Evolutionary conservation across 2,329 filamentous ascomycete genomes (phyloP).

Genomic region (Coniochaeta sp.): DNA sequence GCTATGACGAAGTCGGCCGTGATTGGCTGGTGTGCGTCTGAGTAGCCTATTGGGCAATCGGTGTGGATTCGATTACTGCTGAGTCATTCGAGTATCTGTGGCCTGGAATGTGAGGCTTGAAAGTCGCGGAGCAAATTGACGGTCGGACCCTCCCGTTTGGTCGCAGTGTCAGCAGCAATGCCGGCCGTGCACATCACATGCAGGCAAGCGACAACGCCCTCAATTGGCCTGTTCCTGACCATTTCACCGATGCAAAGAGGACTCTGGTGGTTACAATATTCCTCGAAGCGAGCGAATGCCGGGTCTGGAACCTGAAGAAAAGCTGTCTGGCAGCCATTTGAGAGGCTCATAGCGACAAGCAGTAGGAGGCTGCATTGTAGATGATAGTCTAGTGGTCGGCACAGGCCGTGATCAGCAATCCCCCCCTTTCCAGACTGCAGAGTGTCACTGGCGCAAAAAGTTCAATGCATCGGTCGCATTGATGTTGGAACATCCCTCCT

Average conservation of each 20-base stretch:
- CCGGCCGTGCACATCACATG: background rate
- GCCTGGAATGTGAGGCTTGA: background rate
- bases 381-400: background rate
- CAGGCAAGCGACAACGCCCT: background rate
- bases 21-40: background rate
- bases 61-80: background rate
- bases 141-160: background rate
- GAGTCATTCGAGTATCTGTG: background rate
- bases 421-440: background rate
- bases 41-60: slow-evolving; percentile 5
- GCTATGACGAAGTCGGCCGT: slow-evolving; percentile 4
- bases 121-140: no score
- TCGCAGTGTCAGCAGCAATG: background rate
- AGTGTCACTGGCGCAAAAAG: background rate
- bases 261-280: background rate
- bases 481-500: background rate
- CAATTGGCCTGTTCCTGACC: background rate
- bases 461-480: background rate
- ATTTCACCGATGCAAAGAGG: background rate
- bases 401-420: background rate
- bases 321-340: no score
- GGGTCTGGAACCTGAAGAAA: background rate
- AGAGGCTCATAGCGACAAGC: no score
- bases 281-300: background rate
- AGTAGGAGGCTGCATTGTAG: background rate